These are phyloP conservation scores for Amanita pallidorosea DNA, from an alignment of 768 basidiomycete species.

Conservation along the genomic window DNA sequence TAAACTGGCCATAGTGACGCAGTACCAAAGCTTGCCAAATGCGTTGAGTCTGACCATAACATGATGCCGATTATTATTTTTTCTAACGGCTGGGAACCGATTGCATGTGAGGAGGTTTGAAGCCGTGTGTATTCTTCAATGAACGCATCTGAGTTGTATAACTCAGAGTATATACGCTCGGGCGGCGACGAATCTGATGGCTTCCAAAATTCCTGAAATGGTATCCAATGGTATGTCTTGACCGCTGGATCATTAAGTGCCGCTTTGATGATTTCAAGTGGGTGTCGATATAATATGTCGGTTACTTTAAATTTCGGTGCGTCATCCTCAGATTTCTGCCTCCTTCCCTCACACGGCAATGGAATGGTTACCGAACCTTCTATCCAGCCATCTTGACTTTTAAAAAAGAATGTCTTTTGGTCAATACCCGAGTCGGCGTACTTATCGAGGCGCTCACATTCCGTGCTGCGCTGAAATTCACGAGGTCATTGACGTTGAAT, in stretches of 20 bases:
- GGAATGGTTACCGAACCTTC: neutral
- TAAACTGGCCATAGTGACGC: slow-evolving; percentile 33
- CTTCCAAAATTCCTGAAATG: neutral
- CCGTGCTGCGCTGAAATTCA: neutral
- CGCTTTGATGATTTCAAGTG: neutral
- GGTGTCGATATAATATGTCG: neutral
- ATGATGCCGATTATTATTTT: slow-evolving; percentile 10
- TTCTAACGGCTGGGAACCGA: neutral
- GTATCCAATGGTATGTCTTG: neutral
- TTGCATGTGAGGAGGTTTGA: neutral
- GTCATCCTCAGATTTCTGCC: neutral
- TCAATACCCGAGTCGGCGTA: neutral
- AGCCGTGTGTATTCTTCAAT: neutral
- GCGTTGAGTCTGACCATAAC: slow-evolving; percentile 24
- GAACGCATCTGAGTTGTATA: neutral
- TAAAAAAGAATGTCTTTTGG: neutral
- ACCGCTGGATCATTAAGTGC: neutral
- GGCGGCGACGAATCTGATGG: neutral
- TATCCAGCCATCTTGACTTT: neutral
- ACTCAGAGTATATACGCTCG: neutral
- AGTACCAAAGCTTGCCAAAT: slow-evolving; percentile 24
- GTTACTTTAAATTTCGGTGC: neutral
- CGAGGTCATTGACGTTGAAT: neutral
- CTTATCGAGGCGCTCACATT: neutral
- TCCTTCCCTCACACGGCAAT: neutral